Percentiles rank a stretch among this genome's conserved stretches.
Evolutionary conservation across 129 eudicot species (phyloP).

Genomic region (Glebionis coronaria): DNA sequence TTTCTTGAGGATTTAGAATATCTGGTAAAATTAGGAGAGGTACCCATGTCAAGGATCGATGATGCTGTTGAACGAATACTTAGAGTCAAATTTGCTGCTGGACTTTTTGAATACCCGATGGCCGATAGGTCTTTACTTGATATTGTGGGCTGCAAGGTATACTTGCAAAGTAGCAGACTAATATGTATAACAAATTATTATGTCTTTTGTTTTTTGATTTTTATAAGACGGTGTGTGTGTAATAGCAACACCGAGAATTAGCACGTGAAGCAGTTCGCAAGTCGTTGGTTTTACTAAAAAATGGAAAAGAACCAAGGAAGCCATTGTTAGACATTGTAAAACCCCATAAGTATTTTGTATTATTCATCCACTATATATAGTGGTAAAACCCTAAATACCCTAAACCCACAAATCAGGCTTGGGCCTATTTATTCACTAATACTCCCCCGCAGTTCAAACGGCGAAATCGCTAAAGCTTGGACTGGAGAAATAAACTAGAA

Average conservation of each 20-base stretch:
- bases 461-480: too few relatives aligned
- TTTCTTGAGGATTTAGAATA: conserved; percentile 52
- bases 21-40: conserved; percentile 61
- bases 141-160: conserved; percentile 73
- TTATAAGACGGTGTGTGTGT: background rate
- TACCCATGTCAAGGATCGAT: conserved; percentile 60
- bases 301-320: conserved; percentile 28
- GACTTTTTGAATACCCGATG: conserved; percentile 66
- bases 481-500: too few relatives aligned
- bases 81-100: conserved; percentile 71
- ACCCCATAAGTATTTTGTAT: too few relatives aligned
- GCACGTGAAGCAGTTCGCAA: conserved; percentile 76
- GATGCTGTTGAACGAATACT: conserved; percentile 76
- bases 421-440: too few relatives aligned
- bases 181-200: background rate
- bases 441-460: too few relatives aligned
- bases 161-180: conserved; percentile 4
- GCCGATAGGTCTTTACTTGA: conserved; percentile 66
- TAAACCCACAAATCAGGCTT: too few relatives aligned
- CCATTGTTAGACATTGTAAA: too few relatives aligned
- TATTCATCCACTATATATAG: too few relatives aligned
- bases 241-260: conserved; percentile 64
- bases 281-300: conserved; percentile 26
- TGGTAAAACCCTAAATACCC: too few relatives aligned
- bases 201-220: background rate